Conservation (phyloP, 1,139 yeast genomes). For the Kodamaea ohmeri region DNA sequence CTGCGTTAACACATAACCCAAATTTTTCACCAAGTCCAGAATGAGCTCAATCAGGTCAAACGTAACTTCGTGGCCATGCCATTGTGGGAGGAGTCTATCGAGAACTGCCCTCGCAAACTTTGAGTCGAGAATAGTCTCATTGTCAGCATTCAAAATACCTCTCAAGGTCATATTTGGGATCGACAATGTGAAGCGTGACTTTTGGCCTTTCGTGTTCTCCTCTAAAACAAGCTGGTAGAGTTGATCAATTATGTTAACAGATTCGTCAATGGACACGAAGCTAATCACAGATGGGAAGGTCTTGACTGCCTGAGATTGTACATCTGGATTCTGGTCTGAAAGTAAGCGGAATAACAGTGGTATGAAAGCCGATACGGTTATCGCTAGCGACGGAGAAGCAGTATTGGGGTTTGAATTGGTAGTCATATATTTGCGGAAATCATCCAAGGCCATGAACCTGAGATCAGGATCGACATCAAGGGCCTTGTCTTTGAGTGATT, state of each 20-base stretch:
- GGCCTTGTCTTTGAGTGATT: constrained; percentile 44
- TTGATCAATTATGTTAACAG: constrained; percentile 23
- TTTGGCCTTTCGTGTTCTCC: constrained; percentile 24
- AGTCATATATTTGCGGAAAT: constrained; percentile 52
- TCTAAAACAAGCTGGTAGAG: constrained; percentile 27
- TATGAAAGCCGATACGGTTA: constrained; percentile 37
- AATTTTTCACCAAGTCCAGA: constrained; percentile 53
- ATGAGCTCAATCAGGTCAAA: constrained; percentile 66
- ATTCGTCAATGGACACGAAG: constrained; percentile 26
- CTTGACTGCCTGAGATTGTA: constrained; percentile 73
- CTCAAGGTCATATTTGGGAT: constrained; percentile 71
- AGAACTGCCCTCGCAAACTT: constrained; percentile 21
- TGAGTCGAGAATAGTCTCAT: constrained; percentile 13
- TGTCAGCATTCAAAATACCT: constrained; percentile 44
- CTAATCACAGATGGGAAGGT: constrained; percentile 46
- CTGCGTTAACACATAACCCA: constrained; percentile 48
- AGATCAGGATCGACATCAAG: constrained; percentile 77
- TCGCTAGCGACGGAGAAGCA: constrained; percentile 6
- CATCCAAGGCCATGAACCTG: constrained; percentile 84
- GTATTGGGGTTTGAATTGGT: constrained; percentile 13
- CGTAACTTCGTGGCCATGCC: constrained; percentile 26
- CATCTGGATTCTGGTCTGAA: constrained; percentile 69
- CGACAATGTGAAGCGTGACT: constrained; percentile 51
- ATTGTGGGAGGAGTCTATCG: constrained; percentile 14
- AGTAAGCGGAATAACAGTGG: constrained; percentile 52